Evolutionary conservation across 768 basidiomycete species (phyloP), one percentile per base, ranked within the genome.

Genomic region (Amanita fuliginea): DNA sequence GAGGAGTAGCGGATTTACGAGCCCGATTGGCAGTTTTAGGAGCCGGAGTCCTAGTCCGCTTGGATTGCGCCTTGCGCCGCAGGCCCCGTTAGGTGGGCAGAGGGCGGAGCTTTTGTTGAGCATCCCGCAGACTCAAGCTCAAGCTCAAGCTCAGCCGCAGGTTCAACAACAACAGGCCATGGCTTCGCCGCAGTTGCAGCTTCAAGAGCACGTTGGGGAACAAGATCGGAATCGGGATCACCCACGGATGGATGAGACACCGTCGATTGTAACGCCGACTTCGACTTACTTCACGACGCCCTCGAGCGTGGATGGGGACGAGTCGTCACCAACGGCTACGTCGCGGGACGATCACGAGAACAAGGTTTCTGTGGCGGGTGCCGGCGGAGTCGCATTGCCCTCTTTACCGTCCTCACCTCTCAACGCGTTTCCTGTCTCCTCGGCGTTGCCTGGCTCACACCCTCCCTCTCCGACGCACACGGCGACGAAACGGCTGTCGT

Each of bases 401-500:
- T 49, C 47, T 1, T 28, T 28, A 35, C 45, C 40, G 24, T 49
- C 49, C 3, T 28, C 8, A 34, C 45, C 40, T 30, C 39, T 37
- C 3, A 37, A 19, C 10, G 22, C 46, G 4, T 42, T 46, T 6
- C 46, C 56, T 1, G 49, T 49, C 6, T 3, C 40, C 28, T 42
- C 53, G 10, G 10, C 30, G 2, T 32, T 13, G 32, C 32, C 32
- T 32, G 32, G 32, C 19, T 56, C 51, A 2, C 55, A 45, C 51
- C 60, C 55, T 36, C 52, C 76, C 16, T 77, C 77, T 9, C 74
- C 80, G 4, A 69, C 72, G 1, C 68, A 73, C 46, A 54, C 54
- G 1, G 63, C 72, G 2, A 68, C 70, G 24, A 89, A 91, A 57
- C 82, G 88, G 2, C 77, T 91, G 9, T 92, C 89, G 0, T 95